Percentiles rank a stretch among this genome's conserved stretches.
phyloP scores from a whole-genome alignment of 2,329 filamentous ascomycete genomes.

The Tolypocladium paradoxum region DNA sequence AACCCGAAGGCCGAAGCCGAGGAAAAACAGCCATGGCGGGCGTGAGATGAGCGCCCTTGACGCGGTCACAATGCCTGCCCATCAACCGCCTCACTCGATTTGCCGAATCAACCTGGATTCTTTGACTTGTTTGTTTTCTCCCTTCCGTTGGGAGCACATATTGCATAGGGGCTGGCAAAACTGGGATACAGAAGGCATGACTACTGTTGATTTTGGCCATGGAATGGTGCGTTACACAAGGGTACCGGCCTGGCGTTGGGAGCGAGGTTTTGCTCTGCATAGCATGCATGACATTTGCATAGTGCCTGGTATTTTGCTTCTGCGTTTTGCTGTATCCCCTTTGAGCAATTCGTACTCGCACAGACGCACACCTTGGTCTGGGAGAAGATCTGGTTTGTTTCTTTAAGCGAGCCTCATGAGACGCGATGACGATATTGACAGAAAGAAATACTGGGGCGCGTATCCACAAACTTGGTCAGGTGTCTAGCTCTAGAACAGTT shows the following conservation, averaged over 20 bases:
- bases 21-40: background rate
- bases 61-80: no score
- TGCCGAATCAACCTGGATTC: background rate
- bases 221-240: background rate
- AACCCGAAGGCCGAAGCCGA: no score
- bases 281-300: background rate
- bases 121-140: background rate
- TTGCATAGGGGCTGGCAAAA: background rate
- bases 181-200: background rate
- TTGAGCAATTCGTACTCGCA: background rate
- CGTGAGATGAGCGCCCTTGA: background rate
- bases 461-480: background rate
- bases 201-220: background rate
- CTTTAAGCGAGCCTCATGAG: background rate
- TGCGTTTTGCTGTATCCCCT: background rate
- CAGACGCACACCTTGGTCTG: background rate
- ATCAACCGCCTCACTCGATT: background rate
- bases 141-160: background rate
- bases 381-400: background rate
- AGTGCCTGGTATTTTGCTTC: background rate
- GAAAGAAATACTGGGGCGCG: background rate
- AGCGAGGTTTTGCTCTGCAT: background rate
- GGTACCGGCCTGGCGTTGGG: background rate
- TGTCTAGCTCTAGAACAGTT: background rate
- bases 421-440: background rate